phyloP scores from a whole-genome alignment of 805 yeast species.

The Candida maltosa region DNA sequence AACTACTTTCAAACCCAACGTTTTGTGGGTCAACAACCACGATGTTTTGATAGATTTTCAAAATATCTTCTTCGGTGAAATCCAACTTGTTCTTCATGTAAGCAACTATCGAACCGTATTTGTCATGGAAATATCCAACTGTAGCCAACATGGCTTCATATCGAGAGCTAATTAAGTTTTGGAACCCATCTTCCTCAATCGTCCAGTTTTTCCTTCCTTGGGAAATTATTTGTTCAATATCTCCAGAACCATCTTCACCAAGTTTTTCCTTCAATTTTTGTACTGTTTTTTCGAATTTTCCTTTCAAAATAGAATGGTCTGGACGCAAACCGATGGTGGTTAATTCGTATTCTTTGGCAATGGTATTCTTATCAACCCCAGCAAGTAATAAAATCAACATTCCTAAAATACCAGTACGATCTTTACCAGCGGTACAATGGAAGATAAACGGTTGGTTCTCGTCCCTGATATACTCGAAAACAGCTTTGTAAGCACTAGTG shows the following conservation, averaged over 20 bases:
- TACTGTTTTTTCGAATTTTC: constrained; percentile 29
- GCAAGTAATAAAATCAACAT: constrained; percentile 62
- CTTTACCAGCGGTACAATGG: constrained; percentile 87
- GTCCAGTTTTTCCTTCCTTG: constrained; percentile 41
- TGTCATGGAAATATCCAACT: constrained; percentile 46
- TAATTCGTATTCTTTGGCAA: constrained; percentile 75
- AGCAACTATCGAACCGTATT: constrained; percentile 52
- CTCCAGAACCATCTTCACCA: constrained; percentile 19
- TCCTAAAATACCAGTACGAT: constrained; percentile 73
- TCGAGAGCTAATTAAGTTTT: constrained; percentile 58
- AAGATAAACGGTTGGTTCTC: constrained; percentile 48
- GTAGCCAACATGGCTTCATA: constrained; percentile 70
- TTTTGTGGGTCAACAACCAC: constrained; percentile 17
- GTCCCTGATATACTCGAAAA: constrained; percentile 58
- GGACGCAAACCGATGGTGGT: constrained; percentile 63
- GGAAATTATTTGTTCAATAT: constrained; percentile 18
- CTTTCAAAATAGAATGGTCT: constrained; percentile 37
- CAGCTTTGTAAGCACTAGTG: constrained; percentile 39
- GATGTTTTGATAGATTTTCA: constrained; percentile 22
- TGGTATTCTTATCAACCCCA: constrained; percentile 63
- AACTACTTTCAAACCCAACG: constrained; percentile 11
- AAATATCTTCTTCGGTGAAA: constrained; percentile 43
- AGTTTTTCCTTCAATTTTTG: constrained; percentile 25
- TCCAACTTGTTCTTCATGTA: constrained; percentile 46
- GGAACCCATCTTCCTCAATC: constrained; percentile 50